phyloP scores from a whole-genome alignment of 2,329 filamentous ascomycete species.

The Penicillium fuscoglaucum region DNA sequence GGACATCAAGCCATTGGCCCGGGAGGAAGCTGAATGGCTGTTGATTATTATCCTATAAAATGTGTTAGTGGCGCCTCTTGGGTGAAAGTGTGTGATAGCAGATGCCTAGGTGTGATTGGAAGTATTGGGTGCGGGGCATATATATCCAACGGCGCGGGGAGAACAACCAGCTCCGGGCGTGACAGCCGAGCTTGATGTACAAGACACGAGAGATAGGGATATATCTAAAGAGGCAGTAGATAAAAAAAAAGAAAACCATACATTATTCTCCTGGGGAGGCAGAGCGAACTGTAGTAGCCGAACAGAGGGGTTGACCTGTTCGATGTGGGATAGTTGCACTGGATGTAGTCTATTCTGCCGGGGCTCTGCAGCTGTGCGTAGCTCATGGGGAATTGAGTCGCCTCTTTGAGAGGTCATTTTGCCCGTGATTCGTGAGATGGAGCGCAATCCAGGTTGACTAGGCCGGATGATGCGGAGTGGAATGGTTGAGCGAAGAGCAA shows the following conservation, averaged over 20 bases:
- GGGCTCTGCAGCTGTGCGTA: constrained; percentile 72
- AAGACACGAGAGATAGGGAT: not conserved
- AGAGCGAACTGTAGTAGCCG: constrained; percentile 68
- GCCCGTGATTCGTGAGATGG: constrained; percentile 5
- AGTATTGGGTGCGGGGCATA: not conserved
- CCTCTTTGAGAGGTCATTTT: constrained; percentile 36
- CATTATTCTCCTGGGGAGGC: constrained; percentile 55
- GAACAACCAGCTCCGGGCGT: not conserved
- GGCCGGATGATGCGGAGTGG: constrained; percentile 3
- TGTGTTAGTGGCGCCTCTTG: not conserved
- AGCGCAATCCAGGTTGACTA: constrained; percentile 2
- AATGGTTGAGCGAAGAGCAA: constrained; percentile 2
- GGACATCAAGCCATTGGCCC: constrained; percentile 87
- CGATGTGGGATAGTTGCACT: constrained; percentile 62
- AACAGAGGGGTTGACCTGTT: constrained; percentile 65
- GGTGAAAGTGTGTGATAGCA: not conserved
- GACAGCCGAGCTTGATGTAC: not conserved
- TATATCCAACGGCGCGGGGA: not conserved
- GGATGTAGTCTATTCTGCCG: constrained; percentile 65
- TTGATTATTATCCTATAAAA: constrained; percentile 24
- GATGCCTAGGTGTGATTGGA: not conserved
- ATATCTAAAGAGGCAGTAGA: not conserved
- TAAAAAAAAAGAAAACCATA: constrained; percentile 13
- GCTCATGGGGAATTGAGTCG: constrained; percentile 57
- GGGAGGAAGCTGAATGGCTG: constrained; percentile 64